Evolutionary conservation across 768 basidiomycete genomes (phyloP).

Genomic region (Candolleomyces efflorescens): DNA sequence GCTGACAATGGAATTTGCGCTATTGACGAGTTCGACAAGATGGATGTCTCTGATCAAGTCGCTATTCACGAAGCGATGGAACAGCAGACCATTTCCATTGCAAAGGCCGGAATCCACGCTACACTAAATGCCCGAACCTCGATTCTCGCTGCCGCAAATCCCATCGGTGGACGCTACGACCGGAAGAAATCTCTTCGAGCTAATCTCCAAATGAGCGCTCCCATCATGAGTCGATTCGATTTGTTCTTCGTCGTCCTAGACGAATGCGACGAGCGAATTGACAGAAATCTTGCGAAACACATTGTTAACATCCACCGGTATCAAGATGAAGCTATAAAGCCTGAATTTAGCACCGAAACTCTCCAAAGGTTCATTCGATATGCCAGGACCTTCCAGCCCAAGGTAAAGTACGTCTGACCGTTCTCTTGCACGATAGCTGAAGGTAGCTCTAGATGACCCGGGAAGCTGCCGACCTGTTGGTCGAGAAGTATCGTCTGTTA

Average conservation of each 20-base stretch:
- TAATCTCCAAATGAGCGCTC: slow-evolving; percentile 96
- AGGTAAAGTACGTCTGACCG: slow-evolving; percentile 44
- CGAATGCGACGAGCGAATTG: slow-evolving; percentile 91
- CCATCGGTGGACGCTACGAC: slow-evolving; percentile 95
- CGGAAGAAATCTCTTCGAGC: slow-evolving; percentile 86
- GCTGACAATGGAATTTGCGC: slow-evolving; percentile 99
- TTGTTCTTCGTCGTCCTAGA: slow-evolving; percentile 98
- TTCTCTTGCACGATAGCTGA: slow-evolving; percentile 6
- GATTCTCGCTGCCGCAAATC: slow-evolving; percentile 97
- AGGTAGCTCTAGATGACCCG: slow-evolving; percentile 66
- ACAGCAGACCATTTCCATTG: slow-evolving; percentile 99
- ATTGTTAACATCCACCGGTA: slow-evolving; percentile 98
- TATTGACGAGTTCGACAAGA: slow-evolving; percentile 99
- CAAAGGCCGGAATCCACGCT: slow-evolving; percentile 98
- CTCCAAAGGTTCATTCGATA: slow-evolving; percentile 96
- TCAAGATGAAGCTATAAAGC: slow-evolving; percentile 90
- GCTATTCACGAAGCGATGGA: slow-evolving; percentile 99
- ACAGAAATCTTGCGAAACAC: slow-evolving; percentile 91
- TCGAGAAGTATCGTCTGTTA: slow-evolving; percentile 91
- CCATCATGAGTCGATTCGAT: slow-evolving; percentile 99
- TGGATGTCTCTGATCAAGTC: slow-evolving; percentile 98
- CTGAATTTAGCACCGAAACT: slow-evolving; percentile 96
- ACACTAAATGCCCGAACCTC: slow-evolving; percentile 97
- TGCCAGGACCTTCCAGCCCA: slow-evolving; percentile 96
- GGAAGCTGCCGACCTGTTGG: slow-evolving; percentile 87